Conservation (phyloP, 768 basidiomycete genomes). For the Auricularia cornea region DNA sequence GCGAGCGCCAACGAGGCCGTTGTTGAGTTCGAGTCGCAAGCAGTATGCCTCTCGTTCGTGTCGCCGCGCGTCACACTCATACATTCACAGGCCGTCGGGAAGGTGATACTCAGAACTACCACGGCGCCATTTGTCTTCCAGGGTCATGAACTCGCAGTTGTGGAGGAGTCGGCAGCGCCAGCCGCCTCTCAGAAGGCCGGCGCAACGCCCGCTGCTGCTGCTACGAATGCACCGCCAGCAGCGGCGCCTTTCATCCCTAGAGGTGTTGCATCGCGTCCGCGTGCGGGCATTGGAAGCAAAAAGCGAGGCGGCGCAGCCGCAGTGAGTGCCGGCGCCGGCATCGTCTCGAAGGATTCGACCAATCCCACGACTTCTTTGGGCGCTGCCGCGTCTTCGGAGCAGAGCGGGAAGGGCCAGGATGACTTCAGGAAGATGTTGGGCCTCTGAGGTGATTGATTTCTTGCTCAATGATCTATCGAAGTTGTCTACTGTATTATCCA, state of each 20-base stretch:
- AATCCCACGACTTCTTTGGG: neutral
- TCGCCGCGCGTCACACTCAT: neutral
- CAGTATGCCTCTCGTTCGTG: slow-evolving; percentile 24
- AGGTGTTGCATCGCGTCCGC: slow-evolving; percentile 53
- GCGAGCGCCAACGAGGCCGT: slow-evolving; percentile 37
- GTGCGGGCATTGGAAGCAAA: slow-evolving; percentile 55
- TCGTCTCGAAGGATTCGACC: neutral
- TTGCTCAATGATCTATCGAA: neutral
- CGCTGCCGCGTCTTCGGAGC: slow-evolving; percentile 2
- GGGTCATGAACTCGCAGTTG: slow-evolving; percentile 49
- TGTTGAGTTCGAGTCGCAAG: slow-evolving; percentile 28
- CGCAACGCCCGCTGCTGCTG: neutral
- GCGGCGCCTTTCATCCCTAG: slow-evolving; percentile 62
- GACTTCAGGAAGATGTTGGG: slow-evolving; percentile 78
- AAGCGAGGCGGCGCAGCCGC: slow-evolving; percentile 34
- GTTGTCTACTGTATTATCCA: neutral
- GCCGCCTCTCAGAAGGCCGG: neutral
- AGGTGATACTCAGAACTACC: slow-evolving; percentile 61
- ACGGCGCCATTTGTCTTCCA: slow-evolving; percentile 65
- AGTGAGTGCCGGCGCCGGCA: slow-evolving; percentile 11
- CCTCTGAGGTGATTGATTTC: neutral
- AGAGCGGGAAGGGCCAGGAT: slow-evolving; percentile 54
- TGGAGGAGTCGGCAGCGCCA: slow-evolving; percentile 32
- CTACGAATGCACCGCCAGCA: slow-evolving; percentile 17
- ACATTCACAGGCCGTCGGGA: slow-evolving; percentile 65